These are phyloP conservation scores for Calonectria pseudoreteaudii DNA, from an alignment of 2,329 filamentous ascomycete species.

Conservation along the genomic window DNA sequence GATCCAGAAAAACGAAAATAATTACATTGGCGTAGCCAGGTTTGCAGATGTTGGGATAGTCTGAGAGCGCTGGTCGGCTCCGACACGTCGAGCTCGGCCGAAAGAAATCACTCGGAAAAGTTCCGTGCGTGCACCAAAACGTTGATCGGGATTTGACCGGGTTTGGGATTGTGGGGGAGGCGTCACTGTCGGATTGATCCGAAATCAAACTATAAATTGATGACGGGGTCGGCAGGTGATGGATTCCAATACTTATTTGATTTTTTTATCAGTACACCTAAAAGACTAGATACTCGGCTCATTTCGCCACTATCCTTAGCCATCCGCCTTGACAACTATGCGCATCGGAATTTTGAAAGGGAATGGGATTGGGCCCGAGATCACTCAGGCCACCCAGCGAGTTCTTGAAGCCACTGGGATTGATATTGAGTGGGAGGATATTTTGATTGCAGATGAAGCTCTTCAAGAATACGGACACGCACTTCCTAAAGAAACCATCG, in stretches of 20 bases:
- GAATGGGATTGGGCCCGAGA: slow-evolving; percentile 19
- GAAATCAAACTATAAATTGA: neutral
- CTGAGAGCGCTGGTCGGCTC: neutral
- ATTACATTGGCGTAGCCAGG: neutral
- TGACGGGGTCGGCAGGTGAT: neutral
- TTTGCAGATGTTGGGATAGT: neutral
- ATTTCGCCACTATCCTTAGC: neutral
- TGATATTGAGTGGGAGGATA: slow-evolving; percentile 13
- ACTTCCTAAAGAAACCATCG: slow-evolving; percentile 1
- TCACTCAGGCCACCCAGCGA: slow-evolving; percentile 9
- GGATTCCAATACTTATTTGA: neutral
- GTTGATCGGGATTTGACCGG: neutral
- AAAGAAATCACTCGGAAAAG: neutral
- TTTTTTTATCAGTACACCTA: neutral
- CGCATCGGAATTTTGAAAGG: slow-evolving; percentile 16
- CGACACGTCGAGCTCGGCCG: neutral
- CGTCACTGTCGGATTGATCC: neutral
- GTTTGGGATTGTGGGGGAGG: neutral
- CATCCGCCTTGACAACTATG: neutral
- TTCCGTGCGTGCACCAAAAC: neutral
- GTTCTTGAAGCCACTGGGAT: slow-evolving; percentile 14
- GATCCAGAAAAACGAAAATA: neutral
- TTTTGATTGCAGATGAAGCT: slow-evolving; percentile 11
- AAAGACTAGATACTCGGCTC: neutral
- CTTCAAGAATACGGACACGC: slow-evolving; percentile 11